These are phyloP conservation scores for Eucalyptus paniculata DNA, from an alignment of 345 rosid genomes.

Conservation along the genomic window DNA sequence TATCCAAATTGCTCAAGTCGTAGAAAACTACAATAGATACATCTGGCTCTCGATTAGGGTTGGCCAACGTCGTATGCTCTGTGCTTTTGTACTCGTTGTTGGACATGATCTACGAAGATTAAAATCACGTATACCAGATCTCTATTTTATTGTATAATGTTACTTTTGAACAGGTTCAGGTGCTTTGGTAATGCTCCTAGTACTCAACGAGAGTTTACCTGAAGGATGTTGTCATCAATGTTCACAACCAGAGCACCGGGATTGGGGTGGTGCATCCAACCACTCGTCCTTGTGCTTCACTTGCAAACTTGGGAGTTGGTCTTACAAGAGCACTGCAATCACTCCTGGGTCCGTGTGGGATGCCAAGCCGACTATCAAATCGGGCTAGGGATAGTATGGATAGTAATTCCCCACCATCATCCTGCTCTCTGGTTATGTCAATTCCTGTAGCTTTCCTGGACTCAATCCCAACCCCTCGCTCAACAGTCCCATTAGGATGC, in stretches of 20 bases:
- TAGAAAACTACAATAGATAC: slow-evolving; percentile 27
- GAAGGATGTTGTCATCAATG: slow-evolving; percentile 36
- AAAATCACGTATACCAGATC: no score
- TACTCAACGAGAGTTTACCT: slow-evolving; percentile 3
- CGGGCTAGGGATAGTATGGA: slow-evolving; percentile 38
- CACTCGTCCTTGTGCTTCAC: slow-evolving; percentile 23
- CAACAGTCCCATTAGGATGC: slow-evolving; percentile 19
- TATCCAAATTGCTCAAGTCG: slow-evolving; percentile 6
- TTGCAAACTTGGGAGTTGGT: slow-evolving; percentile 34
- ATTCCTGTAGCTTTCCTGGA: slow-evolving; percentile 7
- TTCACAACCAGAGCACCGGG: slow-evolving; percentile 37
- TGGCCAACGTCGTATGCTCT: slow-evolving; percentile 31
- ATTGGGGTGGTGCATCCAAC: slow-evolving; percentile 27
- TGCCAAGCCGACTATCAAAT: slow-evolving; percentile 25
- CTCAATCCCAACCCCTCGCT: slow-evolving; percentile 36
- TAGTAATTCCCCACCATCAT: slow-evolving; percentile 19
- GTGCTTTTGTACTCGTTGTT: slow-evolving; percentile 35
- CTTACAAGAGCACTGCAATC: slow-evolving; percentile 25
- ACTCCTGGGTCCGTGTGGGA: slow-evolving; percentile 30
- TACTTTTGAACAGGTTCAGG: no score
- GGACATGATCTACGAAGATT: slow-evolving; percentile 14
- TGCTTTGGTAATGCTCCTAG: background rate
- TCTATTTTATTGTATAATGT: no score
- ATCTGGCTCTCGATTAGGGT: slow-evolving; percentile 7
- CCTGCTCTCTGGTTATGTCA: slow-evolving; percentile 18